A percentile compares a stretch with the other conserved stretches of the same genome.
phyloP scores from a whole-genome alignment of 192 early-diverging fungal species.

The Coemansia asiatica region DNA sequence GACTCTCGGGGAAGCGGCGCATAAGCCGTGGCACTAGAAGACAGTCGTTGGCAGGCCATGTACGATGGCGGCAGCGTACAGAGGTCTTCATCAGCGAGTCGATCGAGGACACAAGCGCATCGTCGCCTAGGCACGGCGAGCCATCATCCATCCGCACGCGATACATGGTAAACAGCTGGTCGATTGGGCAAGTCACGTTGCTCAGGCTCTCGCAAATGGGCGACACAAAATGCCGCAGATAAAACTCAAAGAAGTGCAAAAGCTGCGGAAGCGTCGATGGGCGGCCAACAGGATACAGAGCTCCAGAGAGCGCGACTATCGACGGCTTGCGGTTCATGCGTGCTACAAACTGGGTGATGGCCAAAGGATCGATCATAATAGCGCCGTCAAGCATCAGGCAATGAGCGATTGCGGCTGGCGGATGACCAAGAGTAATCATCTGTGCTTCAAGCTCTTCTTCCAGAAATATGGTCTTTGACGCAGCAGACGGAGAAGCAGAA shows the following conservation, averaged over 20 bases:
- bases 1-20: constrained; percentile 31
- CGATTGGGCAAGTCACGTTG: constrained; percentile 30
- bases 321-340: constrained; percentile 36
- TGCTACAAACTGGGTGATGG: constrained; percentile 50
- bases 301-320: constrained; percentile 36
- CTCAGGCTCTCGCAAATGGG: constrained; percentile 50
- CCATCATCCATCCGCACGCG: constrained; percentile 41
- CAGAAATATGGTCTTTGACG: constrained; percentile 37
- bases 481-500: not conserved
- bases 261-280: constrained; percentile 38
- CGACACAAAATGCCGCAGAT: constrained; percentile 50
- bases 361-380: constrained; percentile 45
- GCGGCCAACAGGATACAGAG: constrained; percentile 44
- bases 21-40: constrained; percentile 46
- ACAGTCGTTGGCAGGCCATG: constrained; percentile 54
- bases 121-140: constrained; percentile 43
- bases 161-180: constrained; percentile 54
- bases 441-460: constrained; percentile 52
- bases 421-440: constrained; percentile 33
- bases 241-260: constrained; percentile 39
- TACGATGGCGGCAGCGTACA: constrained; percentile 40
- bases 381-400: constrained; percentile 41
- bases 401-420: constrained; percentile 24
- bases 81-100: constrained; percentile 48
- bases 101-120: constrained; percentile 38